Percentiles rank a stretch among this genome's conserved stretches.
Evolutionary conservation across 2,329 filamentous ascomycete species (phyloP).

Genomic region (Cytospora piceae): DNA sequence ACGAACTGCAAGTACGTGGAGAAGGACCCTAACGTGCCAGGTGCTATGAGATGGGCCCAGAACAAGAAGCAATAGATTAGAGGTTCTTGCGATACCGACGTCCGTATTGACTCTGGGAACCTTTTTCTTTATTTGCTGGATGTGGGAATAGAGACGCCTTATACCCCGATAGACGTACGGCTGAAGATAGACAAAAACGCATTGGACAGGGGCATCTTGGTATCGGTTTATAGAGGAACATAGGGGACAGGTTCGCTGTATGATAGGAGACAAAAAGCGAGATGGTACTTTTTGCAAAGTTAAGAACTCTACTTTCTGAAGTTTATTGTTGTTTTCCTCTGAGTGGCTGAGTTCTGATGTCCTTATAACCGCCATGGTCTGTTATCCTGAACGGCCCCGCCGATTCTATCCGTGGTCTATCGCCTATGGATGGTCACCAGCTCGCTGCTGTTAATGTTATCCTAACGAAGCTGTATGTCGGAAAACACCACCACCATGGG

Average conservation of each 20-base stretch:
- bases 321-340: background rate
- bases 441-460: no score
- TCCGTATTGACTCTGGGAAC: background rate
- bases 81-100: background rate
- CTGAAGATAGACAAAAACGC: background rate
- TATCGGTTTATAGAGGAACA: background rate
- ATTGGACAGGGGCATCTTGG: background rate
- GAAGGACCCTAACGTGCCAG: constrained; percentile 42
- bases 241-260: background rate
- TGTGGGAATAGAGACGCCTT: background rate
- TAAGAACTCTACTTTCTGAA: background rate
- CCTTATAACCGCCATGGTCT: background rate
- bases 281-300: background rate
- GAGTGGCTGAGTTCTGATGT: no score
- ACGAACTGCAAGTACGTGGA: constrained; percentile 53
- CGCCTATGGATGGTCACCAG: no score
- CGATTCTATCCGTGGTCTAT: background rate
- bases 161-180: constrained; percentile 1
- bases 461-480: no score
- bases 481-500: no score
- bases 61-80: constrained; percentile 30
- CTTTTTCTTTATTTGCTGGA: background rate
- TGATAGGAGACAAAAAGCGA: background rate
- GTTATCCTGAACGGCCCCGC: background rate
- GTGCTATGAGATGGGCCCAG: constrained; percentile 43